Conservation (phyloP, 495 filamentous ascomycete species). For the Neurospora pannonica region DNA sequence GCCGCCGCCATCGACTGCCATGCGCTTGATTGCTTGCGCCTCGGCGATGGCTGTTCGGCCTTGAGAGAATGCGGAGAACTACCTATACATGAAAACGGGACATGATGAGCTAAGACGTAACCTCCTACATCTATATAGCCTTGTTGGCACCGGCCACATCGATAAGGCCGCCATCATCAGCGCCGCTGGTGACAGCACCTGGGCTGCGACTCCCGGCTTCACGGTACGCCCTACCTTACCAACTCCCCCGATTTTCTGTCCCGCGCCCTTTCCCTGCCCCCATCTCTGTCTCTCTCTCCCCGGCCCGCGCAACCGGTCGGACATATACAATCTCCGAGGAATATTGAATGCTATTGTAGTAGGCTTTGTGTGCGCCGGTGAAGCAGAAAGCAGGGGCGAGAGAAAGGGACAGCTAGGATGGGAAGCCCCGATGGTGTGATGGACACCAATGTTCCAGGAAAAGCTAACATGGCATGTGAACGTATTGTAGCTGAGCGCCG, state of each 20-base stretch:
- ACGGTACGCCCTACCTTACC: conserved; percentile 42
- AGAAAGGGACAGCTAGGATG: neutral
- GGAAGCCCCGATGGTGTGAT: neutral
- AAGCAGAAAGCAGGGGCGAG: neutral
- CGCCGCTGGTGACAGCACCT: conserved; percentile 67
- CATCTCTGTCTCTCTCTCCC: neutral
- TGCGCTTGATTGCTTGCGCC: neutral
- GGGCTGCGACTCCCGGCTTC: conserved; percentile 67
- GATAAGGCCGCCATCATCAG: conserved; percentile 85
- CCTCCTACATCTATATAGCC: conserved; percentile 42
- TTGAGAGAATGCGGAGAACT: neutral
- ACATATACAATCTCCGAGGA: neutral
- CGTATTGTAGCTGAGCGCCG: conserved; percentile 39
- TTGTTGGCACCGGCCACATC: conserved; percentile 74
- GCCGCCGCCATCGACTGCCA: neutral
- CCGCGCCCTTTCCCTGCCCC: neutral
- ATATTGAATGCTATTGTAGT: neutral
- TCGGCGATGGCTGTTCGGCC: neutral
- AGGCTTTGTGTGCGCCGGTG: neutral
- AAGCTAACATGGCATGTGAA: neutral
- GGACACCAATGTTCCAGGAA: neutral
- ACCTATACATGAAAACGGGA: neutral
- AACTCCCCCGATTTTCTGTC: neutral
- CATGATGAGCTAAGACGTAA: neutral
- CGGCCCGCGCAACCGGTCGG: neutral